Percentiles rank a stretch among this genome's conserved stretches.
These are phyloP conservation scores for Cyberlindnera maritima DNA, from an alignment of 805 yeast species.

Conservation along the genomic window DNA sequence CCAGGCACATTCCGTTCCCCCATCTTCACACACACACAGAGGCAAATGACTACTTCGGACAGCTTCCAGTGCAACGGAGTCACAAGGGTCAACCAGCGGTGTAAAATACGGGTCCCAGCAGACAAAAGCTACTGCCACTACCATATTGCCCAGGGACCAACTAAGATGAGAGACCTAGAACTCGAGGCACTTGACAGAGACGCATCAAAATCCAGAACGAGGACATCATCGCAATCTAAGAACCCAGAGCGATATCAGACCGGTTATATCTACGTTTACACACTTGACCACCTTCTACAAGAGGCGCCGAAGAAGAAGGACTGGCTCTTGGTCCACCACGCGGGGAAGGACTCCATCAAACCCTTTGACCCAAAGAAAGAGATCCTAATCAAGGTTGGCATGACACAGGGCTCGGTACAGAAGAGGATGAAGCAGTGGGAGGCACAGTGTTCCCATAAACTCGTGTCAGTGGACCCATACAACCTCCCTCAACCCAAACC, in stretches of 20 bases:
- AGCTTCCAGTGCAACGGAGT: constrained; percentile 21
- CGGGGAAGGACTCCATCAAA: neutral
- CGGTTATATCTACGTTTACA: constrained; percentile 27
- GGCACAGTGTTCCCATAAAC: constrained; percentile 22
- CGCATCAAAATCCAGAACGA: neutral
- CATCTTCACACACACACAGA: too few species aligned
- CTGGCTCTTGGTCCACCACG: constrained; percentile 21
- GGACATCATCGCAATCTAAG: neutral
- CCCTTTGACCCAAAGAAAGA: constrained; percentile 23
- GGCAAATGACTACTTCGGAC: neutral
- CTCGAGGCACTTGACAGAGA: neutral
- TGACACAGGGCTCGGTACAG: constrained; percentile 22
- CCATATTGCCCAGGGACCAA: constrained; percentile 16
- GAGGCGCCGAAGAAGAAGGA: constrained; percentile 16
- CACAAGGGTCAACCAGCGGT: constrained; percentile 16
- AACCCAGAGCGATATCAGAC: constrained; percentile 4
- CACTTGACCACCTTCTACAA: constrained; percentile 21
- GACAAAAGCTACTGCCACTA: constrained; percentile 15
- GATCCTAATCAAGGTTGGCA: constrained; percentile 26
- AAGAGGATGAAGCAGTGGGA: constrained; percentile 27
- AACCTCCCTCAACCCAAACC: neutral
- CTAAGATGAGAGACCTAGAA: neutral
- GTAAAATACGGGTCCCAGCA: constrained; percentile 12
- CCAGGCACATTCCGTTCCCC: too few species aligned
- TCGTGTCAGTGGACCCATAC: constrained; percentile 18